phyloP scores from a whole-genome alignment of 345 rosid genomes.

The Gossypium thurberi region DNA sequence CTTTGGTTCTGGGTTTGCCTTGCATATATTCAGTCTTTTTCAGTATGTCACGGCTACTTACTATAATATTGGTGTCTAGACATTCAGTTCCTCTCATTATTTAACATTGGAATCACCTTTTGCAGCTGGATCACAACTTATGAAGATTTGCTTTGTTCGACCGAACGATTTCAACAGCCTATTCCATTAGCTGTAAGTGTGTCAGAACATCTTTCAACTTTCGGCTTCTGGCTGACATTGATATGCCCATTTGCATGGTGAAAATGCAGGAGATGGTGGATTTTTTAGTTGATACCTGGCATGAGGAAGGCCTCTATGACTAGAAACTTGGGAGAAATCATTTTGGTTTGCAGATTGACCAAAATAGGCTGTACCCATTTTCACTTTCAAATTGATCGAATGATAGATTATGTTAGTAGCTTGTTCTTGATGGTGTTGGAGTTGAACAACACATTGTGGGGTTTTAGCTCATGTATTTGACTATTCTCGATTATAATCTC shows the following conservation, averaged over 20 bases:
- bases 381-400: not conserved
- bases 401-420: not conserved
- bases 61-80: not conserved
- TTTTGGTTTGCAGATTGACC: not conserved
- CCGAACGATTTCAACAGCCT: conserved; percentile 33
- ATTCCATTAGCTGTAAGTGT: conserved; percentile 35
- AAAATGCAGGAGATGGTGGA: conserved; percentile 41
- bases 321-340: not conserved
- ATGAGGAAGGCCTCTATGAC: conserved; percentile 19
- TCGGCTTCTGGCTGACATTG: not conserved
- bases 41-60: not conserved
- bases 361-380: not conserved
- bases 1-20: not conserved
- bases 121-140: conserved; percentile 36
- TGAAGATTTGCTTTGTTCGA: conserved; percentile 31
- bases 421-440: not conserved
- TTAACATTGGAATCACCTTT: conserved; percentile 10
- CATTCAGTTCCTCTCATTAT: not conserved
- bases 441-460: not conserved
- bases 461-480: not conserved
- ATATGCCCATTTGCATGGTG: not conserved
- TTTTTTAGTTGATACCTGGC: conserved; percentile 22
- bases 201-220: conserved; percentile 1
- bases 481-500: not conserved
- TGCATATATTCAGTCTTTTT: not conserved